These are phyloP conservation scores for Excoecaria cochinchinensis DNA, from an alignment of 345 rosid species.

Conservation along the genomic window DNA sequence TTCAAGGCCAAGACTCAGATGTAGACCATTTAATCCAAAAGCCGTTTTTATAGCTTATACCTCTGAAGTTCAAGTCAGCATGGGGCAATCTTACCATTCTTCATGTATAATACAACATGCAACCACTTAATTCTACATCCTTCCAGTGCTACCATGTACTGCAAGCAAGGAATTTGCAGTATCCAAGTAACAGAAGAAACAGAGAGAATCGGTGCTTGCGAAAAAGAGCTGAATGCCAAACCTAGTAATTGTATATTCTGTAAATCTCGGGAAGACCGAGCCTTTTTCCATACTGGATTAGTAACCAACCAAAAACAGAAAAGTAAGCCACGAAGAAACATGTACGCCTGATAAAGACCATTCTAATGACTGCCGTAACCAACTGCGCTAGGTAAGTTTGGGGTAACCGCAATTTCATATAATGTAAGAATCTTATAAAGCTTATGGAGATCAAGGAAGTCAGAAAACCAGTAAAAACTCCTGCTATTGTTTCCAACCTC, in stretches of 20 bases:
- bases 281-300: slow-evolving; percentile 46
- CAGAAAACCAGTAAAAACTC: slow-evolving; percentile 54
- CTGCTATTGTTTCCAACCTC: slow-evolving; percentile 56
- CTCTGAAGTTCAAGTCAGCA: not conserved
- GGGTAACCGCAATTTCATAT: slow-evolving; percentile 41
- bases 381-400: slow-evolving; percentile 21
- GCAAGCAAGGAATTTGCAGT: slow-evolving; percentile 13
- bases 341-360: slow-evolving; percentile 44
- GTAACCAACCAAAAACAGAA: slow-evolving; percentile 58
- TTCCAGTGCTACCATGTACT: not conserved
- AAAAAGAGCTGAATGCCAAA: not conserved
- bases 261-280: slow-evolving; percentile 44
- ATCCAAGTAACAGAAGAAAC: not conserved
- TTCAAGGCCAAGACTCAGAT: not conserved
- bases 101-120: not conserved
- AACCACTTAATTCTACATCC: not conserved
- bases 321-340: slow-evolving; percentile 59
- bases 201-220: slow-evolving; percentile 1
- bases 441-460: slow-evolving; percentile 55
- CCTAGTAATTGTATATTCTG: slow-evolving; percentile 25
- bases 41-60: not conserved
- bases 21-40: not conserved
- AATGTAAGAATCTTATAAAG: slow-evolving; percentile 37
- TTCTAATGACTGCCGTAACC: slow-evolving; percentile 14
- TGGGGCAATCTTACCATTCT: not conserved